Conservation (phyloP, 129 eudicot species). For the Saussurea involucrata region DNA sequence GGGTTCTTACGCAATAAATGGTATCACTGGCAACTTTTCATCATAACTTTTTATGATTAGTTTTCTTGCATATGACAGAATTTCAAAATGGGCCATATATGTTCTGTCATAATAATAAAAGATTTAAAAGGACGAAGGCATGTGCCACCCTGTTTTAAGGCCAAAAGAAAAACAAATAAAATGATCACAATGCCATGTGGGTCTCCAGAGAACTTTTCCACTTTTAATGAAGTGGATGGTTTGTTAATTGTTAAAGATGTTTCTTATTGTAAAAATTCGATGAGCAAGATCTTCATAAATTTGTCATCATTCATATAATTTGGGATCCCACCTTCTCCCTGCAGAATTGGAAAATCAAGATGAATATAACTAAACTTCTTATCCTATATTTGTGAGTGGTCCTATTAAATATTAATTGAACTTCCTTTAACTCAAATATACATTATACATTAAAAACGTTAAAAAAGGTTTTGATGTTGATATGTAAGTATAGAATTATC, state of each 20-base stretch:
- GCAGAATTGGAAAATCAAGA: background rate
- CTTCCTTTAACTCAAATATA: background rate
- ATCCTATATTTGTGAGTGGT: background rate
- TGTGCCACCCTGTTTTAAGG: constrained; percentile 22
- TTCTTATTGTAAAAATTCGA: background rate
- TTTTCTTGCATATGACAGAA: background rate
- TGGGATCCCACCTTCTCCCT: background rate
- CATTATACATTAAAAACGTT: background rate
- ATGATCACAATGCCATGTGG: constrained; percentile 28
- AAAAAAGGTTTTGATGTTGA: background rate
- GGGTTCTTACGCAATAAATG: background rate
- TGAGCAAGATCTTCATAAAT: background rate
- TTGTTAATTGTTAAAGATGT: constrained; percentile 5
- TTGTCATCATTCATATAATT: background rate
- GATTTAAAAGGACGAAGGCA: constrained; percentile 16
- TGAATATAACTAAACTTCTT: background rate
- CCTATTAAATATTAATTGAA: background rate
- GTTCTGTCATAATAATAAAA: constrained; percentile 12
- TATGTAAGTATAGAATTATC: background rate
- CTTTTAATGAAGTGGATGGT: constrained; percentile 22
- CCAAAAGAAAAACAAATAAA: constrained; percentile 16
- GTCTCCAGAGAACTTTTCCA: constrained; percentile 21
- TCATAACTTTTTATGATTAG: background rate
- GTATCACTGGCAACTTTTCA: background rate
- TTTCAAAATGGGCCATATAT: constrained; percentile 8